Conservation (phyloP, 2,329 filamentous ascomycete genomes). For the Basipetospora chlamydospora region DNA sequence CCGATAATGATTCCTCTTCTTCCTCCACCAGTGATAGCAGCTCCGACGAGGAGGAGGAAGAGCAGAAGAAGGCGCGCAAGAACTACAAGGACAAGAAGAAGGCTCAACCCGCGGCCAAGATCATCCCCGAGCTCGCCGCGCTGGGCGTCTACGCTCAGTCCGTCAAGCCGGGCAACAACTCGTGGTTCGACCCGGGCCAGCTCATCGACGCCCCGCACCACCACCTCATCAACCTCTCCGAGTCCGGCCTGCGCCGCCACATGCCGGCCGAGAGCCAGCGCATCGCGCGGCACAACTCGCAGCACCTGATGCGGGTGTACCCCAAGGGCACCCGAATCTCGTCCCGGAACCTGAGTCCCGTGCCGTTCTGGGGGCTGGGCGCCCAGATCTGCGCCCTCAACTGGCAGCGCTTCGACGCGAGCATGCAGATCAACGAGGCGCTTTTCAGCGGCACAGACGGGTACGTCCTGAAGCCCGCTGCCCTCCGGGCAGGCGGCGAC, state of each 20-base stretch:
- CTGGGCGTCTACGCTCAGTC: slow-evolving; percentile 57
- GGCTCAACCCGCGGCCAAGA: slow-evolving; percentile 33
- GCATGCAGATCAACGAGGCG: slow-evolving; percentile 54
- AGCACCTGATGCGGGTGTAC: slow-evolving; percentile 55
- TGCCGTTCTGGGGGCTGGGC: slow-evolving; percentile 51
- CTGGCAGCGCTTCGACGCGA: slow-evolving; percentile 52
- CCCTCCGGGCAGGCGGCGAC: slow-evolving; percentile 39
- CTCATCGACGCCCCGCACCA: slow-evolving; percentile 45
- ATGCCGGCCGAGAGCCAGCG: slow-evolving; percentile 29
- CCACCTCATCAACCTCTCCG: slow-evolving; percentile 56
- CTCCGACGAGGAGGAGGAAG: slow-evolving; percentile 27
- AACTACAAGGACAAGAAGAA: slow-evolving; percentile 36
- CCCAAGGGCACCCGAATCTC: slow-evolving; percentile 56
- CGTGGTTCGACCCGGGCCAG: slow-evolving; percentile 41
- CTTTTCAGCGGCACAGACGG: slow-evolving; percentile 51
- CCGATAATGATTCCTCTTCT: slow-evolving; percentile 12
- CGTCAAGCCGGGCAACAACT: slow-evolving; percentile 51
- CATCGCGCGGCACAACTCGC: slow-evolving; percentile 46
- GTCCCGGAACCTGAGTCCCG: slow-evolving; percentile 47
- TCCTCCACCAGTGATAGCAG: slow-evolving; percentile 20
- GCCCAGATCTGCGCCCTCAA: slow-evolving; percentile 58
- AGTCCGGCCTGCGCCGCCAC: slow-evolving; percentile 39
- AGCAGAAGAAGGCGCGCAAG: slow-evolving; percentile 29
- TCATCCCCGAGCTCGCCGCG: slow-evolving; percentile 50
- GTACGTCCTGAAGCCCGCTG: slow-evolving; percentile 49